phyloP scores from a whole-genome alignment of 106 monocot genomes.

The Vanilla planifolia region DNA sequence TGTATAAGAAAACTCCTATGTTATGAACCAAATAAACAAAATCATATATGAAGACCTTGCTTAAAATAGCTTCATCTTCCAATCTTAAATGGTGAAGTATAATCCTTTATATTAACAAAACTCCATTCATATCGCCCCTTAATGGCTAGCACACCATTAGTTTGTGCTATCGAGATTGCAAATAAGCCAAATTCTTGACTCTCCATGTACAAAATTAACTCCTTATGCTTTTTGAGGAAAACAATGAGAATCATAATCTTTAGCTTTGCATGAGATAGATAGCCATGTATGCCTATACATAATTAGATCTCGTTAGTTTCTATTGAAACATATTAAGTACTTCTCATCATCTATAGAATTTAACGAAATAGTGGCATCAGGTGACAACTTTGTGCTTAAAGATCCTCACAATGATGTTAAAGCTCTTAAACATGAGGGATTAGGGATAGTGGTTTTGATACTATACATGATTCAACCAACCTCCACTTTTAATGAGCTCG shows the following conservation, averaged over 20 bases:
- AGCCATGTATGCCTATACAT: conserved; percentile 86
- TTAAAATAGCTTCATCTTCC: conserved; percentile 78
- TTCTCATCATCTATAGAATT: conserved; percentile 86
- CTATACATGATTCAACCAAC: no score
- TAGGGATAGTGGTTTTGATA: no score
- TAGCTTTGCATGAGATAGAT: conserved; percentile 68
- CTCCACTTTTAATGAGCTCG: no score
- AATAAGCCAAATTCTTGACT: conserved; percentile 77
- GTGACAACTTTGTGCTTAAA: conserved; percentile 92
- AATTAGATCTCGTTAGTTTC: conserved; percentile 79
- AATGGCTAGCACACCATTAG: conserved; percentile 39
- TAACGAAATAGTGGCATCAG: conserved; percentile 70
- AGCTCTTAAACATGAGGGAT: conserved; percentile 64
- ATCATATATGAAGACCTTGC: conserved; percentile 85
- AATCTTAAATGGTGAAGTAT: conserved; percentile 94
- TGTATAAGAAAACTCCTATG: conserved; percentile 87
- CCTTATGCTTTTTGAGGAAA: conserved; percentile 71
- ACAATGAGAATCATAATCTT: conserved; percentile 46
- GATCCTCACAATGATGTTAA: conserved; percentile 75
- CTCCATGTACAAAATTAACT: conserved; percentile 90
- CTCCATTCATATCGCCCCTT: conserved; percentile 77
- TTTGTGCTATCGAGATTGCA: conserved; percentile 87
- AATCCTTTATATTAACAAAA: conserved; percentile 91
- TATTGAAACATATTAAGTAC: conserved; percentile 85
- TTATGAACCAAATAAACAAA: conserved; percentile 68